These are phyloP conservation scores for Elsinoe perseae DNA, from an alignment of 2,329 filamentous ascomycete species.

Conservation along the genomic window DNA sequence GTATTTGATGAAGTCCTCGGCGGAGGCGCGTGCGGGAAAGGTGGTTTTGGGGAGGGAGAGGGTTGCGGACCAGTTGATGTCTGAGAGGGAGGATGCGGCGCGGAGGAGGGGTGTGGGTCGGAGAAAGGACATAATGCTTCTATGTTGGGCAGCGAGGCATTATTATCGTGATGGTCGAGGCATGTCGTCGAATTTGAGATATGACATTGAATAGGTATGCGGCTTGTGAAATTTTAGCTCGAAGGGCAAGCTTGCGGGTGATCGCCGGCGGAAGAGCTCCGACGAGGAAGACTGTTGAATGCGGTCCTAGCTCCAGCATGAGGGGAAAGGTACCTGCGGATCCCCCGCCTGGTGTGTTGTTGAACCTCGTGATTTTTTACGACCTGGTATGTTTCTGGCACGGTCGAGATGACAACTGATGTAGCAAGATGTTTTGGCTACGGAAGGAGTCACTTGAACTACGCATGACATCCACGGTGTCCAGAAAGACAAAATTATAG, in stretches of 20 bases:
- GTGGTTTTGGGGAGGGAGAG: slow-evolving; percentile 43
- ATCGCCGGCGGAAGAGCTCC: background rate
- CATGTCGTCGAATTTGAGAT: background rate
- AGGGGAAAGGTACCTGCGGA: slow-evolving; percentile 7
- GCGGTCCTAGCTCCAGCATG: background rate
- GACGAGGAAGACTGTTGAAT: background rate
- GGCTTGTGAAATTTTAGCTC: slow-evolving; percentile 2
- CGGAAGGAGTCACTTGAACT: no score
- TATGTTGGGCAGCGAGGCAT: no score
- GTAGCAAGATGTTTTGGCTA: no score
- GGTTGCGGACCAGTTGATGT: slow-evolving; percentile 33
- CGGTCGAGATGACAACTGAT: background rate
- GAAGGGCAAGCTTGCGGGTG: background rate
- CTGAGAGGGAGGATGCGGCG: background rate
- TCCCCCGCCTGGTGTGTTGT: background rate
- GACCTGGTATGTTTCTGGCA: background rate
- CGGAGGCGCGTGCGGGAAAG: slow-evolving; percentile 40
- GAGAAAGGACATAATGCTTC: background rate
- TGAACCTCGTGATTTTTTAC: background rate
- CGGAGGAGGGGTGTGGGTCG: background rate
- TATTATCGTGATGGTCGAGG: background rate
- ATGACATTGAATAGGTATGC: background rate
- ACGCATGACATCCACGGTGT: no score
- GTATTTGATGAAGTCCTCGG: slow-evolving; percentile 46
- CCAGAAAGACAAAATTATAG: no score